phyloP scores from a whole-genome alignment of 2,329 filamentous ascomycete species.

The Penicillium sp. region DNA sequence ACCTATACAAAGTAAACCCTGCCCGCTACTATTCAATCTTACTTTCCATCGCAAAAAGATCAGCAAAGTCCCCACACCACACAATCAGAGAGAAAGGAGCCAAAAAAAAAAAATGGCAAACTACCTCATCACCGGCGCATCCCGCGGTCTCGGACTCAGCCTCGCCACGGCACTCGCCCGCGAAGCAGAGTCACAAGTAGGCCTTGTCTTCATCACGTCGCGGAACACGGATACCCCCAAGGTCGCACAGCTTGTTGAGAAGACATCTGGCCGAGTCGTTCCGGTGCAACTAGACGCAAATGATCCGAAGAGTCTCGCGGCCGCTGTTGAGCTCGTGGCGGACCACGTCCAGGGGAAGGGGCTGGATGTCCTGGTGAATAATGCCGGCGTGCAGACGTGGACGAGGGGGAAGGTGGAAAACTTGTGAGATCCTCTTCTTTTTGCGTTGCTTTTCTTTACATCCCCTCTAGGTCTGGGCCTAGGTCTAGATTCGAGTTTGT shows the following conservation, averaged over 20 bases:
- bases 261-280: conserved; percentile 38
- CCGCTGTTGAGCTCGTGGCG: conserved; percentile 42
- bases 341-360: conserved; percentile 40
- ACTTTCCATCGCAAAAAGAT: too few relatives aligned
- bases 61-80: neutral
- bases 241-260: conserved; percentile 39
- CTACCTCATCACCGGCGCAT: conserved; percentile 42
- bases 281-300: conserved; percentile 45
- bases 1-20: too few relatives aligned
- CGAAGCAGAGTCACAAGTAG: conserved; percentile 36
- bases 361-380: conserved; percentile 40
- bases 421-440: conserved; percentile 17
- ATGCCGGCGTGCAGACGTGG: conserved; percentile 30
- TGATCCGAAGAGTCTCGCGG: conserved; percentile 37
- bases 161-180: conserved; percentile 33
- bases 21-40: too few relatives aligned
- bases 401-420: conserved; percentile 19
- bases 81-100: neutral
- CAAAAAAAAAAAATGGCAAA: conserved; percentile 32
- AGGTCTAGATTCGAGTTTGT: too few relatives aligned
- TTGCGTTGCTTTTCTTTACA: neutral
- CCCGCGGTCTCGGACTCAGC: conserved; percentile 41
- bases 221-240: conserved; percentile 29
- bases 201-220: conserved; percentile 46
- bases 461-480: too few relatives aligned